Evolutionary conservation across 305 asterid genomes (phyloP), one percentile per base, ranked within the genome.

Genomic region (Solanum chacoense): DNA sequence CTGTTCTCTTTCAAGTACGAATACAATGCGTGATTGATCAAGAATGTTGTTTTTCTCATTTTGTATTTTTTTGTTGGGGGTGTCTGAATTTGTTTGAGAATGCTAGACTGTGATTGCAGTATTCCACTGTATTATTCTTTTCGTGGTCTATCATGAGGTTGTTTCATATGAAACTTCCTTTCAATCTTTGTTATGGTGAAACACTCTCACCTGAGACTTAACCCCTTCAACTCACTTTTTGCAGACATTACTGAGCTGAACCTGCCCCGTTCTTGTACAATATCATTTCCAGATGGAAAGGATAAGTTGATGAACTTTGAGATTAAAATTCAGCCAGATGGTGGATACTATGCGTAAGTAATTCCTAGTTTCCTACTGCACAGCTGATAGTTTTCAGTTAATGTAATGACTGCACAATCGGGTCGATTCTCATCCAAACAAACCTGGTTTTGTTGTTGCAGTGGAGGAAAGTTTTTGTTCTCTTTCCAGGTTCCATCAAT

Each of bases 181-280:
- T 18, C 87, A 50, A 18, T 18, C 42, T 50, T 83, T 83, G 28
- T 83, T 31, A 83, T 50, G 31, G 87, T 29, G 59, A 50, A 31
- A 63, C 29, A 63, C 59, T 59, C 38, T 18, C 87, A 35, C 55
- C 71, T 87, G 65, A 35, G 69, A 50, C 42, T 29, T 81, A 22
- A 2, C 22, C 73, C 63, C 20, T 28, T 29, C 73, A 50, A 50
- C 73, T 83, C 22, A 83, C 87, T 83, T 28, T 26, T 71, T 88
- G 81, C 89, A 91, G 93, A 92, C 85, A 90, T 92, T 31, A 85
- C 89, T 31, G 93, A 92, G 89, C 87, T 92, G 90, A 92, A 88
- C 90, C 91, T 92, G 78, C 93, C 93, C 86, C 86, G 29, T 85
- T 29, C 92, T 65, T 92, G 93, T 80, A 38, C 71, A 74, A 89